Evolutionary conservation across 1,284 basidiomycete species (phyloP), one percentile per base, ranked within the genome.

Genomic region (Melampsora americana): DNA sequence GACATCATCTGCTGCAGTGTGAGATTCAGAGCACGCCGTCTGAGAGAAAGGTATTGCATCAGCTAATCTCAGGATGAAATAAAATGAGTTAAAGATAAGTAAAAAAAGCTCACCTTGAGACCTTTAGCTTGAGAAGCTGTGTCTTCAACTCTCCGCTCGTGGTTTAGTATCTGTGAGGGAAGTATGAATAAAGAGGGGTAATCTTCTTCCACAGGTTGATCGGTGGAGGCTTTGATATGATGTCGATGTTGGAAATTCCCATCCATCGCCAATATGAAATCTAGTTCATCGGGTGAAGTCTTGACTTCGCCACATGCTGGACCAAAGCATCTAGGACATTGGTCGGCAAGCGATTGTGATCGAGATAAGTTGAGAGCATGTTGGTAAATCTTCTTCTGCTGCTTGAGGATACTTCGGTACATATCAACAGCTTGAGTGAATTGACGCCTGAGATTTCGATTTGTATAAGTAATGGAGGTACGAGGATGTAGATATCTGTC

Each of bases 201-300:
- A n/a, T 70, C n/a, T 5, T 18, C 39, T n/a, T 61, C 48, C 7
- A 30, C 59, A 16, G 68, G 68, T 28, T 23, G 23, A 61, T 61
- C 56, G 16, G 50, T 60, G 18, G 28, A 53, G 20, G 67, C 48
- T 42, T 59, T 53, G 14, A 56, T 5, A 23, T 69, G 53, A 56
- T 69, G 48, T 32, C 23, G 68, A 39, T 69, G 68, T 60, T 69
- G 68, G 35, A 69, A 69, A 32, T 69, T 69, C 14, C 30, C 56
- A 61, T 70, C 68, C 68, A 70, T 42, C 20, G 68, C 50, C 3
- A 70, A 44, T 11, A 60, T 59, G 7, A 42, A 32, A 61, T 70
- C 30, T 0, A 53, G 20, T 23, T 14, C 50, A 4, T 12, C 32
- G 16, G 14, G 32, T 23, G 66, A 23, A 5, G 12, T 12, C 26